Base-by-base conservation (phyloP, 495 filamentous ascomycete genomes). In the Oidiodendron maius region DNA sequence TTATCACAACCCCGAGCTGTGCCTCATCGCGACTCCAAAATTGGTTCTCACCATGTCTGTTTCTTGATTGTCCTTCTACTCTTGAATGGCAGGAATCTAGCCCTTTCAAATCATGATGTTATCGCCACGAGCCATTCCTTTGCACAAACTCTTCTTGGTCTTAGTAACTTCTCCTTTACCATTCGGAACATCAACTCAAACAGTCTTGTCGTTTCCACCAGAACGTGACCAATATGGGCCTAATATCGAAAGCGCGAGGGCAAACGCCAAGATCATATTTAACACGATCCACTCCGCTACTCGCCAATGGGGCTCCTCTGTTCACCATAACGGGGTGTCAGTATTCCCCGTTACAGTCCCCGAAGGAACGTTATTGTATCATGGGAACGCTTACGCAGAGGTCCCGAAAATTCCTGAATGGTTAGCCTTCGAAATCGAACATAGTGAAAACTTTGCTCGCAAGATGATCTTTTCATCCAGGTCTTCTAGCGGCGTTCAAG, bases 341-440 rank as follows among this genome's bases (percentile, higher is more conserved):
- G 67, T 82, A 57, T 83, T 82, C 57, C 64, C 78, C 0, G 82
- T 68, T 3, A 70, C 65, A 0, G 71, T 87, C 1, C 80, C 83
- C 0, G 65, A 61, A 2, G 77, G 76, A 12, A 79, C 77, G 0
- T 65, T 74, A n/a, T 60, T 87, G 2, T 82, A 85, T 57, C 83
- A 87, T 56, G 83, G 83, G 11, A 73, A 69, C 4, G 45, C 51
- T 11, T 57, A 26, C 2, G 40, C 56, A 0, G 59, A 64, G 9
- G 62, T 69, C 0, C 67, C 82, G 0, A 65, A 63, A 4, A 73
- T 70, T 0, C 72, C 71, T 1, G 81, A 87, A 52, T 87, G 83
- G 82, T 67, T 87, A 0, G 82, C 83, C 0, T 86, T 85, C 53
- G 83, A 86, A 55, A 77, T 81, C 10, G 81, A 85, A 51, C 82